These are phyloP conservation scores for Dioszegia crocea DNA, from an alignment of 768 basidiomycete genomes.

Conservation along the genomic window DNA sequence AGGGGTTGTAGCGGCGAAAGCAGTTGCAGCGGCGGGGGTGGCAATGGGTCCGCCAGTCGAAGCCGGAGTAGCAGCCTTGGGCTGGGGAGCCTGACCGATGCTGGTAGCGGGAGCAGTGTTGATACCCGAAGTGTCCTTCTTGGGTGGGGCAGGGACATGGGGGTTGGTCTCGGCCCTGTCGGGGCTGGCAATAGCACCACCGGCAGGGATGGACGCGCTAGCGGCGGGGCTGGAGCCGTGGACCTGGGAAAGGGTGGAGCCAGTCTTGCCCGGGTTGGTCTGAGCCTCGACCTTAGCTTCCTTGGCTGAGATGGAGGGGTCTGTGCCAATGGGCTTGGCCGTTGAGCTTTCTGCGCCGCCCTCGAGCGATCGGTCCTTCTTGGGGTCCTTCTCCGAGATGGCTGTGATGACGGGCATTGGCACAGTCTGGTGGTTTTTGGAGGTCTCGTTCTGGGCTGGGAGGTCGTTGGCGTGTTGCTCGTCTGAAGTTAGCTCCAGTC, in stretches of 20 bases:
- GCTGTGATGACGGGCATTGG: constrained; percentile 43
- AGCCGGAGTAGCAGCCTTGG: constrained; percentile 6
- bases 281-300: constrained; percentile 38
- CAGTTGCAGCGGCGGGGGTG: neutral
- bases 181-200: constrained; percentile 15
- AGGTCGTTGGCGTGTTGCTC: constrained; percentile 32
- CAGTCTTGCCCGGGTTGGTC: constrained; percentile 16
- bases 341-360: constrained; percentile 17
- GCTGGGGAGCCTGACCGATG: neutral
- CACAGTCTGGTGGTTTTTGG: constrained; percentile 39
- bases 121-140: constrained; percentile 9
- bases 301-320: constrained; percentile 33
- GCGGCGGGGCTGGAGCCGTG: neutral
- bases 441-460: constrained; percentile 45
- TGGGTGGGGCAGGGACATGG: constrained; percentile 6
- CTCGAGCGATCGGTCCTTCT: constrained; percentile 39
- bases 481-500: neutral
- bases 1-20: neutral
- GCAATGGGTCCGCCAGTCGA: too few species aligned
- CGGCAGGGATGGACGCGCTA: constrained; percentile 9
- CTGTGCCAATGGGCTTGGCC: constrained; percentile 27
- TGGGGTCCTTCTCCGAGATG: constrained; percentile 29
- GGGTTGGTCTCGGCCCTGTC: constrained; percentile 4
- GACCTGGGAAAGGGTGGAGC: constrained; percentile 3
- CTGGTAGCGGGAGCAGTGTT: constrained; percentile 1